Base-by-base conservation (phyloP, 2,329 filamentous ascomycete species). In the Verticillium isaacii region DNA sequence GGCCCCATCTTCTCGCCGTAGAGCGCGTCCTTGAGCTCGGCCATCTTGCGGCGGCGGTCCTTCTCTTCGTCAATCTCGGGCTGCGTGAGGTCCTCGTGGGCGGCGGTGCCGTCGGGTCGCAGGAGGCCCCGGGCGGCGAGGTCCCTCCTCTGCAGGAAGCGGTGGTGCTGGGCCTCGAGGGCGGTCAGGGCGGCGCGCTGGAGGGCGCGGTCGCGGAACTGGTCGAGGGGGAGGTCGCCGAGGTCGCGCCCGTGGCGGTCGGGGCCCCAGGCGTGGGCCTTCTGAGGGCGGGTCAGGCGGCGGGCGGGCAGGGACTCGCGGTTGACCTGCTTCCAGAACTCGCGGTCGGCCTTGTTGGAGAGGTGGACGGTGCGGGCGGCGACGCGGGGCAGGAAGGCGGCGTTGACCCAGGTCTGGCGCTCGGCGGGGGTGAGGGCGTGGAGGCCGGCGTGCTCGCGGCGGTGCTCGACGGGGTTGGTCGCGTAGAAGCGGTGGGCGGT, bases 241-340 rank as follows among this genome's bases (percentile, higher is more conserved):
- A 85, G 68, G 64, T 81, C 77, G 37, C 79, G 77, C 17, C 83
- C 83, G 69, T 73, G 72, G 59, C 75, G 77, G 68, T 86, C 84
- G 59, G 69, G 72, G 62, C 83, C 83, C 83, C 83, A 86, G 71
- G 68, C 60, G 72, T 79, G 75, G 11, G 52, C 57, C 34, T 60
- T 60, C 57, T 60, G 61, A 36, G 57, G 56, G 17, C 67, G 67
- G 25, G 72, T 69, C 19, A 81, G 73, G 32, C 74, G 73, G 41
- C 83, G 80, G 58, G 82, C 72, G 5, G 83, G 81, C 15, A 85
- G 74, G 61, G 73, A 78, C 57, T 81, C 77, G 66, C 86, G 84
- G 70, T 78, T 79, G 64, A 85, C 76, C 56, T 77, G 74, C 72
- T 83, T 84, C 84, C 84, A 87, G 69, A 83, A 80, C 67, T 86